These are phyloP conservation scores for Tolypocladium endophyticum DNA, from an alignment of 2,329 filamentous ascomycete species.

Conservation along the genomic window DNA sequence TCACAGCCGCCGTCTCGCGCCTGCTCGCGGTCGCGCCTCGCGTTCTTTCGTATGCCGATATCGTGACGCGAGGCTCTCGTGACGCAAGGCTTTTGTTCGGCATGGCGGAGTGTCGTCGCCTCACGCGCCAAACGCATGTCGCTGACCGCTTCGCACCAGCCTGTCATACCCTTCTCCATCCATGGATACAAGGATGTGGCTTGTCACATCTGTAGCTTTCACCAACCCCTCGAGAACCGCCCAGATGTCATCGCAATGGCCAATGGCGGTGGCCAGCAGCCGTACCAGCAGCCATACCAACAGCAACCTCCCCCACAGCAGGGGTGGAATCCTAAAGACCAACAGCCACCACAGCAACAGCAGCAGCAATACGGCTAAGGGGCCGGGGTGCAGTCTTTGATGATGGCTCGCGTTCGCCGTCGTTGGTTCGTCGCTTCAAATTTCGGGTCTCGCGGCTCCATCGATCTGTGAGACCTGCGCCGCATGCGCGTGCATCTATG, in stretches of 20 bases:
- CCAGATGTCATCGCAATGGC: constrained; percentile 45
- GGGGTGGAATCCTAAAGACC: constrained; percentile 16
- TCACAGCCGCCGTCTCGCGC: neutral
- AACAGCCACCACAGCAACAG: constrained; percentile 13
- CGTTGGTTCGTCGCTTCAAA: neutral
- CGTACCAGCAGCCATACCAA: constrained; percentile 14
- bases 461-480: neutral
- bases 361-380: constrained; percentile 17
- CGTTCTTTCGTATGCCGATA: neutral
- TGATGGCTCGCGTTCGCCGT: neutral
- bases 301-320: constrained; percentile 14
- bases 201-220: constrained; percentile 69
- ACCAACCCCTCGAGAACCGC: constrained; percentile 51
- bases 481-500: neutral
- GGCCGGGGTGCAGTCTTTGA: neutral
- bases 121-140: neutral
- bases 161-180: constrained; percentile 60
- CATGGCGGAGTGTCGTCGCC: neutral
- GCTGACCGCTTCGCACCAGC: constrained; percentile 29
- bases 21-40: neutral
- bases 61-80: neutral
- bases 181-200: constrained; percentile 58
- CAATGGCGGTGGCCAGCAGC: constrained; percentile 24
- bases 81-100: neutral
- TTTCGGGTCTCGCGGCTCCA: neutral